Conservation (phyloP, 805 yeast genomes). For the Dipodascus albidus region DNA sequence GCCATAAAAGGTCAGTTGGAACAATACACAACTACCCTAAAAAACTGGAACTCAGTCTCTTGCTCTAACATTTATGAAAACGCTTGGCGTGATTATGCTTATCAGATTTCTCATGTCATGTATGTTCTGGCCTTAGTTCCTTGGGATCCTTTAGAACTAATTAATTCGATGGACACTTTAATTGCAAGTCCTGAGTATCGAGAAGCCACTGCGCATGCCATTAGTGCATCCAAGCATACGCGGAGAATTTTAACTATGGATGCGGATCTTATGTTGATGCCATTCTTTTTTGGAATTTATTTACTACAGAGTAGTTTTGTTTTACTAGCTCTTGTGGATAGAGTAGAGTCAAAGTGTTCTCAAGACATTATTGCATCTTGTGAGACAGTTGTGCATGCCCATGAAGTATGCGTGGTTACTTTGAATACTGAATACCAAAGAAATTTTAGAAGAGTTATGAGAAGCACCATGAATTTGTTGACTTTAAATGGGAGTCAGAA, state of each 20-base stretch:
- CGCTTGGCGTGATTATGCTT: constrained; percentile 18
- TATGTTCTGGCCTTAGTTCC: constrained; percentile 18
- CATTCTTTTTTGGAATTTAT: constrained; percentile 23
- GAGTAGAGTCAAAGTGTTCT: constrained; percentile 15
- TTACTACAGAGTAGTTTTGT: constrained; percentile 21
- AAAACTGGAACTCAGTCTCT: constrained; percentile 8
- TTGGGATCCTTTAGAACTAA: constrained; percentile 23
- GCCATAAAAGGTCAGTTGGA: constrained; percentile 9
- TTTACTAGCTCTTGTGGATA: constrained; percentile 18
- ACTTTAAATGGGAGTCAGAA: neutral
- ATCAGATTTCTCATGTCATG: constrained; percentile 18
- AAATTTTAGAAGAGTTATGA: constrained; percentile 21
- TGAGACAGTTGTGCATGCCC: constrained; percentile 23
- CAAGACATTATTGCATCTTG: constrained; percentile 20
- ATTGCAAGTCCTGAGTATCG: constrained; percentile 17
- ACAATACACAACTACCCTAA: constrained; percentile 13
- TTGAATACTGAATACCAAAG: constrained; percentile 23
- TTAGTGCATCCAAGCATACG: constrained; percentile 18
- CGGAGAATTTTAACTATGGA: constrained; percentile 20
- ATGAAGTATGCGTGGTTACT: constrained; percentile 23
- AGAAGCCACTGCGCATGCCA: constrained; percentile 17
- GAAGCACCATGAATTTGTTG: constrained; percentile 17
- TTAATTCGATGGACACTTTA: constrained; percentile 12
- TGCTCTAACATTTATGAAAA: constrained; percentile 7
- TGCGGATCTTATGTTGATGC: constrained; percentile 20